Conservation (phyloP, 345 rosid genomes). For the Eucalyptus melliodora region DNA sequence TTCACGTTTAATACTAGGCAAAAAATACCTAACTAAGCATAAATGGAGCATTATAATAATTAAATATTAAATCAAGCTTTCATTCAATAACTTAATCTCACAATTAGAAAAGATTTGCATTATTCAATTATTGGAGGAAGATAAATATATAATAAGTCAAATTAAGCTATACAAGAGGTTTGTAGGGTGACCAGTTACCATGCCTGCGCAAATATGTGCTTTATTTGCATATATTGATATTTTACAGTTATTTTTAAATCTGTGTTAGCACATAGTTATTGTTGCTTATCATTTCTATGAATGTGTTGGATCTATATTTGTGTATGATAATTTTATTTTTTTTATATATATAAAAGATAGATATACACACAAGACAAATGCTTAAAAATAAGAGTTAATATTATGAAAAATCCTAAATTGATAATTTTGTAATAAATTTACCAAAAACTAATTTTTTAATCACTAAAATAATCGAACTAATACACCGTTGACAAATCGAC, state of each 20-base stretch:
- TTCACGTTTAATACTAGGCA: rapidly evolving
- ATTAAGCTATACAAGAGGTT: neutral
- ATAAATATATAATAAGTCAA: neutral
- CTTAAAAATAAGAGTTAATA: too few relatives aligned
- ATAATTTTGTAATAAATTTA: rapidly evolving
- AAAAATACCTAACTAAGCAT: neutral
- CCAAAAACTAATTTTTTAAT: too few relatives aligned
- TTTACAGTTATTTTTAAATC: too few relatives aligned
- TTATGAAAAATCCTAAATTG: too few relatives aligned
- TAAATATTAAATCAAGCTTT: too few relatives aligned
- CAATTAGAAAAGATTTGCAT: neutral
- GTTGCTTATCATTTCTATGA: neutral
- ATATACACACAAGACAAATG: too few relatives aligned
- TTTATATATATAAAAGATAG: too few relatives aligned
- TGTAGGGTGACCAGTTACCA: neutral
- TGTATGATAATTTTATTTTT: too few relatives aligned
- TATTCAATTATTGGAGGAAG: neutral
- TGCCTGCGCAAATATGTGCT: neutral
- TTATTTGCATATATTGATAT: neutral
- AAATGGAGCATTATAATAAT: too few relatives aligned
- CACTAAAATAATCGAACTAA: rapidly evolving
- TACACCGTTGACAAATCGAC: rapidly evolving
- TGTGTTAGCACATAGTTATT: neutral
- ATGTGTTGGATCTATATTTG: neutral
- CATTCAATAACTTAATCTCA: neutral